These are phyloP conservation scores for Aspergillus ruber DNA, from an alignment of 2,329 filamentous ascomycete species.

Conservation along the genomic window DNA sequence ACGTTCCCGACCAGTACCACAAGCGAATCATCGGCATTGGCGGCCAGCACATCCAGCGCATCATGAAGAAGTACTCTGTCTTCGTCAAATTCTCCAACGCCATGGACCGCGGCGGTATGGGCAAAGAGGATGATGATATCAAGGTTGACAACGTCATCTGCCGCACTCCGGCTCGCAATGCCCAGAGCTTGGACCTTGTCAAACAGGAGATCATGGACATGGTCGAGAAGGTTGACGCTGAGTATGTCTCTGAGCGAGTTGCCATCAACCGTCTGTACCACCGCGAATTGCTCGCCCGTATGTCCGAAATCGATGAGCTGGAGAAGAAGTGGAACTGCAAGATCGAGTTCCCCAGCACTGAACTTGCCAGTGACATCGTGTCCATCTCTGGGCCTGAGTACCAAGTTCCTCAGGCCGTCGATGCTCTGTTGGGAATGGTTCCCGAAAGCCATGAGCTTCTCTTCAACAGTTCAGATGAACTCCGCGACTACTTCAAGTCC, in stretches of 20 bases:
- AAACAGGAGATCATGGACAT: conserved; percentile 99
- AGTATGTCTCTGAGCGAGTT: conserved; percentile 91
- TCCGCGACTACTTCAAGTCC: conserved; percentile 77
- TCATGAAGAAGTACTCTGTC: conserved; percentile 99
- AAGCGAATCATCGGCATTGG: conserved; percentile 99
- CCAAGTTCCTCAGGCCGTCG: conserved; percentile 94
- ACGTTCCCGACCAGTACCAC: conserved; percentile 97
- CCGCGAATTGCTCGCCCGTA: conserved; percentile 81
- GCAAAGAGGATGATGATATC: conserved; percentile 94
- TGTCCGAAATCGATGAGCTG: conserved; percentile 83
- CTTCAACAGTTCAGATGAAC: conserved; percentile 65
- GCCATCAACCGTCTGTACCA: conserved; percentile 93
- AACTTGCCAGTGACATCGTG: conserved; percentile 93
- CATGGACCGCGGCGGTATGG: conserved; percentile 91
- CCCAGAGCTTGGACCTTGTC: conserved; percentile 90
- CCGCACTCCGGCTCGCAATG: conserved; percentile 91
- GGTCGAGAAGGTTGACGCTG: conserved; percentile 95
- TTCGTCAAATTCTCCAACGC: conserved; percentile 99
- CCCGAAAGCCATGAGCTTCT: conserved; percentile 91
- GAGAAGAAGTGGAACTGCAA: conserved; percentile 99
- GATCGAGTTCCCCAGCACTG: conserved; percentile 94
- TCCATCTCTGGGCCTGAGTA: conserved; percentile 95
- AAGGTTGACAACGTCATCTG: conserved; percentile 99
- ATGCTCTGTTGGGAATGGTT: conserved; percentile 95
- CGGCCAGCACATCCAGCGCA: conserved; percentile 95